Percentiles rank a stretch among this genome's conserved stretches.
Conservation (phyloP, 2,329 filamentous ascomycete genomes). For the Hypoxylon sp. region DNA sequence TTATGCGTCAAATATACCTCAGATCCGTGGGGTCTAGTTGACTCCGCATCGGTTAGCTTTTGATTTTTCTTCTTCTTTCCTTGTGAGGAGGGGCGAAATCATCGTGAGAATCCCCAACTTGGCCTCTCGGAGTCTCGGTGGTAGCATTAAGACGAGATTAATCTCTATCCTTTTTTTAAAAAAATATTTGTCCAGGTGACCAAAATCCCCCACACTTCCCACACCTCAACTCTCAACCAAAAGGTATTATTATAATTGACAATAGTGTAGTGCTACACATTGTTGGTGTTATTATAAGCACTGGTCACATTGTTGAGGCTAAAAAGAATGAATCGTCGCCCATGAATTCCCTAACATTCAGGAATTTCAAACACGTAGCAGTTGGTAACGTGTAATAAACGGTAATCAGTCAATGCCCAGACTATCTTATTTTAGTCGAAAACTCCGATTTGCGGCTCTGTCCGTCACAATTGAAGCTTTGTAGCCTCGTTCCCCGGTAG, state of each 20-base stretch:
- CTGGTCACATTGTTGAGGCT: slow-evolving; percentile 22
- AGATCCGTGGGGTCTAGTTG: slow-evolving; percentile 39
- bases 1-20: slow-evolving; percentile 44
- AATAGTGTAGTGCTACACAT: slow-evolving; percentile 28
- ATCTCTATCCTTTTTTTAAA: slow-evolving; percentile 21
- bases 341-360: slow-evolving; percentile 5
- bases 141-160: slow-evolving; percentile 40
- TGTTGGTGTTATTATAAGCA: slow-evolving; percentile 21
- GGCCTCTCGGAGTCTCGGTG: slow-evolving; percentile 33
- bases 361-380: slow-evolving; percentile 7
- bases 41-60: slow-evolving; percentile 37
- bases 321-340: not conserved
- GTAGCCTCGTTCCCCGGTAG: slow-evolving; percentile 34
- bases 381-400: slow-evolving; percentile 8
- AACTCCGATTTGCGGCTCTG: slow-evolving; percentile 44
- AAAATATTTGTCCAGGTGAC: slow-evolving; percentile 40
- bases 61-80: slow-evolving; percentile 15
- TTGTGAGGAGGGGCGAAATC: slow-evolving; percentile 10
- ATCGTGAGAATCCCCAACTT: slow-evolving; percentile 28
- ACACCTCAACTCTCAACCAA: slow-evolving; percentile 26
- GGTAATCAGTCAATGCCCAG: slow-evolving; percentile 2
- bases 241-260: slow-evolving; percentile 30
- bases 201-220: slow-evolving; percentile 41
- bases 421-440: slow-evolving; percentile 18
- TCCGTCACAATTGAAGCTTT: slow-evolving; percentile 30